Base-by-base conservation (phyloP, 306 rosid species). In the Cucumis cinereus region DNA sequence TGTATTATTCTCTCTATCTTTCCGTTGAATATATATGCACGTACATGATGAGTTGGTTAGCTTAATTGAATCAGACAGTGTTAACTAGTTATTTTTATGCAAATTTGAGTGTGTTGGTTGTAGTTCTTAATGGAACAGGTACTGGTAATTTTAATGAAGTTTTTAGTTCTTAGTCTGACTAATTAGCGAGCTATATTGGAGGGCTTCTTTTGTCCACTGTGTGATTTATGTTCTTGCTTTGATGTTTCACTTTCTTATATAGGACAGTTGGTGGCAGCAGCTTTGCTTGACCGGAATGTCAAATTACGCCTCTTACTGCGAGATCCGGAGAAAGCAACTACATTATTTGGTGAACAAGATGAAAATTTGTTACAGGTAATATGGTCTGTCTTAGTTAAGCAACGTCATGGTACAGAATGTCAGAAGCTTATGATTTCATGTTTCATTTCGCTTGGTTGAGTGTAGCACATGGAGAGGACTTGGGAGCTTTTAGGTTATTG, bases 211-310 rank as follows among this genome's bases (percentile, higher is more conserved):
- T 24, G 13, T 38, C 55, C 55, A 45, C 36, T 68, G 13, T 20
- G 38, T 45, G 56, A 47, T 69, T 69, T 45, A 23, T 45, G 30
- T 69, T 45, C 56, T 45, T 13, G 57, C 56, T 69, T 69, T 69
- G 74, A 69, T 69, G 74, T 69, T 69, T 69, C 74, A 52, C 45
- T 43, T 22, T 60, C 41, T 23, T 79, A 72, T 84, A 78, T 96
- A 93, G 98, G 98, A 83, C 98, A 93, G 86, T 77, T 93, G 79
- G 89, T 93, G 16, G 92, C 88, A 62, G 97, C 97, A 59, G 89
- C 98, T 6, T 75, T 91, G 92, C 90, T 93, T 63, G 83, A 76
- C 57, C 85, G 90, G 82, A 90, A 88, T 81, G 81, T 91, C 70
- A 91, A 91, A 82, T 77, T 88, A 0, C 92, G 97, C 3, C 81